Conservation (phyloP, 257 asterid species). For the Solanum chmielewskii region DNA sequence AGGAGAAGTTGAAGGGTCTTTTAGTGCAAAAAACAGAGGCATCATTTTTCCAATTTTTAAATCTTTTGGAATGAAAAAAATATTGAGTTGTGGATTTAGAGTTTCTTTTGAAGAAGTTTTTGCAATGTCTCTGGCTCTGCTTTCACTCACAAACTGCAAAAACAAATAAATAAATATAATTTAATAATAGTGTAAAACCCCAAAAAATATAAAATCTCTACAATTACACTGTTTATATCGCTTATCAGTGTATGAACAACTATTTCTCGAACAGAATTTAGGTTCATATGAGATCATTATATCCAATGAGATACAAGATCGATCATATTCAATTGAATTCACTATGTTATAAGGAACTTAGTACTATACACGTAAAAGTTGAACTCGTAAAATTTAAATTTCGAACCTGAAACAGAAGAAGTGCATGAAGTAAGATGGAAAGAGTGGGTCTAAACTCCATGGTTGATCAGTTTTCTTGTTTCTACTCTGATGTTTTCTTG, state of each 20-base stretch:
- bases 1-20: conserved; percentile 40
- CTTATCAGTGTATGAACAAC: background rate
- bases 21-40: conserved; percentile 41
- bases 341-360: background rate
- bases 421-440: conserved; percentile 1
- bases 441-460: background rate
- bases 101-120: background rate
- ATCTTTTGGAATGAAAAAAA: conserved; percentile 41
- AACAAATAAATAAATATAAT: background rate
- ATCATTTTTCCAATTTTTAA: conserved; percentile 40
- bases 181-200: background rate
- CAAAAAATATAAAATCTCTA: background rate
- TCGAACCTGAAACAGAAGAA: background rate
- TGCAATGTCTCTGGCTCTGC: background rate
- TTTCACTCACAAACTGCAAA: conserved; percentile 5
- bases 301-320: background rate
- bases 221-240: background rate
- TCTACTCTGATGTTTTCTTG: background rate
- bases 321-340: background rate
- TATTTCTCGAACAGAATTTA: background rate
- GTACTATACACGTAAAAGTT: background rate
- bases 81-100: conserved; percentile 39
- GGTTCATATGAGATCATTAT: background rate
- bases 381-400: background rate
- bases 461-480: background rate